These are phyloP conservation scores for Acer campestre DNA, from an alignment of 345 rosid species.

Conservation along the genomic window DNA sequence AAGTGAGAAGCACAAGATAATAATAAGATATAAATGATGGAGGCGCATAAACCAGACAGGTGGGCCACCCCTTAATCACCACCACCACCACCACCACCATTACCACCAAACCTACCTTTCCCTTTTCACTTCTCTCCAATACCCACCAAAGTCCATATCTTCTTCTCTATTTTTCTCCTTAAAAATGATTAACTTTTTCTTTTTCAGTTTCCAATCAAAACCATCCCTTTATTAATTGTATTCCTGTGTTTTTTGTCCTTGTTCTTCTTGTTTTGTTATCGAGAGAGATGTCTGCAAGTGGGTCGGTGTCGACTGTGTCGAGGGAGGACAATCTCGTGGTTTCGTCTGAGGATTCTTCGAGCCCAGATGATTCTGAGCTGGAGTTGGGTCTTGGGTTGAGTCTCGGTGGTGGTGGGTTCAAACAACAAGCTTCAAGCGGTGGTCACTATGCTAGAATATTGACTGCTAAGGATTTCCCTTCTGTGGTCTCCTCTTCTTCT, in stretches of 20 bases:
- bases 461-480: conserved; percentile 59
- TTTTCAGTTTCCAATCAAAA: not conserved
- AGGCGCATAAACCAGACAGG: conserved; percentile 44
- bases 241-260: conserved; percentile 16
- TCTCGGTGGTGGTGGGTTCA: conserved; percentile 41
- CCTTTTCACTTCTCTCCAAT: not conserved
- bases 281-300: conserved; percentile 28
- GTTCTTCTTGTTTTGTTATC: conserved; percentile 4
- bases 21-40: conserved; percentile 4
- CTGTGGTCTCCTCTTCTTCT: conserved; percentile 30
- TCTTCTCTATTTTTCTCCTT: conserved; percentile 29
- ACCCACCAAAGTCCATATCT: conserved; percentile 11
- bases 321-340: conserved; percentile 52
- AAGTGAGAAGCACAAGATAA: not conserved
- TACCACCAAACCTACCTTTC: conserved; percentile 13
- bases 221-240: not conserved
- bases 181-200: not conserved
- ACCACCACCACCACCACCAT: conserved; percentile 18
- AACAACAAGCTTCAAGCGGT: conserved; percentile 31
- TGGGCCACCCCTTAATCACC: conserved; percentile 35
- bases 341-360: conserved; percentile 81
- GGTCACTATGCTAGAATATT: conserved; percentile 47
- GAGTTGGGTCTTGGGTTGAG: conserved; percentile 71
- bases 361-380: conserved; percentile 58
- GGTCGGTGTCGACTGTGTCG: conserved; percentile 57